Percentiles rank a stretch among this genome's conserved stretches.
Conservation (phyloP, 805 yeast genomes). For the Cyberlindnera maclurae region DNA sequence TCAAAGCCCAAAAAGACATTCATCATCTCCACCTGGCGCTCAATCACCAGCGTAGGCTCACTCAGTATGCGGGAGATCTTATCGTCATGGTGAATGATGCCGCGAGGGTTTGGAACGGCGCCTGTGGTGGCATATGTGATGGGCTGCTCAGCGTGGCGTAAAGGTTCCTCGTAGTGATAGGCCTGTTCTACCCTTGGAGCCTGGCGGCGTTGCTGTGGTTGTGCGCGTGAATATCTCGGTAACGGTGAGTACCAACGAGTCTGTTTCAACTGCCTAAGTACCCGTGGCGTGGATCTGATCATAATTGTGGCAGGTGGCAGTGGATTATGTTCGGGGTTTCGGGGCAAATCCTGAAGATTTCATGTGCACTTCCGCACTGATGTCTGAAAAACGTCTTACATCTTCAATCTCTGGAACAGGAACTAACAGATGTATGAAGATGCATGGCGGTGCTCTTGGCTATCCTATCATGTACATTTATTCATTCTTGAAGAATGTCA, state of each 20-base stretch:
- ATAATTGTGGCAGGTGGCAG: too few relatives aligned
- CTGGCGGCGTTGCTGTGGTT: slow-evolving; percentile 1
- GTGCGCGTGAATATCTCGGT: slow-evolving; percentile 7
- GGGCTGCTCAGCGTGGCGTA: slow-evolving; percentile 1
- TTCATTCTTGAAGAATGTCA: too few relatives aligned
- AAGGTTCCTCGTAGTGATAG: slow-evolving; percentile 3
- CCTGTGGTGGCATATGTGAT: slow-evolving; percentile 12
- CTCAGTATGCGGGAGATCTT: slow-evolving; percentile 55
- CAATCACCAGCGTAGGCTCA: slow-evolving; percentile 82
- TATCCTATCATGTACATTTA: too few relatives aligned
- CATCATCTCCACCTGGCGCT: slow-evolving; percentile 83
- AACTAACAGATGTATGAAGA: too few relatives aligned
- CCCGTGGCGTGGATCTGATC: background rate
- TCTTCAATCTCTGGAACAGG: too few relatives aligned
- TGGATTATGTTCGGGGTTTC: too few relatives aligned
- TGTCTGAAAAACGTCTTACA: too few relatives aligned
- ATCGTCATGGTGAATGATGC: slow-evolving; percentile 40
- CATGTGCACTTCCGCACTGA: too few relatives aligned
- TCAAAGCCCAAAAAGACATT: slow-evolving; percentile 84
- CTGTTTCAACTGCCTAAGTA: background rate
- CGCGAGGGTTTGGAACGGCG: slow-evolving; percentile 34
- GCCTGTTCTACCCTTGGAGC: background rate
- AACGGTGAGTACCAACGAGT: slow-evolving; percentile 15
- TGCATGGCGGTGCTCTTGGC: too few relatives aligned
- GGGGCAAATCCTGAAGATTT: too few relatives aligned